Conservation (phyloP, 306 rosid genomes). For the Potentilla sterilis region DNA sequence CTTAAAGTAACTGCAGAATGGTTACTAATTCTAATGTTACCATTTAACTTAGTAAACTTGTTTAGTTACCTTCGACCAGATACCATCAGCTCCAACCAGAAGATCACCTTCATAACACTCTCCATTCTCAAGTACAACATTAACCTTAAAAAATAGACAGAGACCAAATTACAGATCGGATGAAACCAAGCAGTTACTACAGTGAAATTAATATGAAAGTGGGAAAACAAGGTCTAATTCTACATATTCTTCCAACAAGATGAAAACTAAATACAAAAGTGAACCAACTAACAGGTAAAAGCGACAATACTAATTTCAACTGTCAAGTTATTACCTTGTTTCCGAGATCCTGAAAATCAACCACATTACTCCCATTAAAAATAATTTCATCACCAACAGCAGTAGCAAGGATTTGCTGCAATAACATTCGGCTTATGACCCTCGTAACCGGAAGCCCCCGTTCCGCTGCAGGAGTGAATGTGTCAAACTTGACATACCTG, state of each 20-base stretch:
- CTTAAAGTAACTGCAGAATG: too few relatives aligned
- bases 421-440: slow-evolving; percentile 81
- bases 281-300: slow-evolving; percentile 14
- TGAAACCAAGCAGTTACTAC: not conserved
- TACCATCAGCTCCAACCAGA: slow-evolving; percentile 97
- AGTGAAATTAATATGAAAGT: not conserved
- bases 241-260: slow-evolving; percentile 1
- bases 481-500: slow-evolving; percentile 99
- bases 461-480: slow-evolving; percentile 96
- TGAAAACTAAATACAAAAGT: slow-evolving; percentile 18
- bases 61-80: slow-evolving; percentile 80
- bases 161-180: slow-evolving; percentile 13
- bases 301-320: not conserved
- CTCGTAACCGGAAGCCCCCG: slow-evolving; percentile 96
- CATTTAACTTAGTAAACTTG: not conserved
- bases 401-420: slow-evolving; percentile 86
- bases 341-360: slow-evolving; percentile 70
- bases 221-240: not conserved
- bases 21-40: not conserved
- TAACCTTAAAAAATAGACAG: slow-evolving; percentile 50
- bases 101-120: slow-evolving; percentile 81
- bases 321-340: slow-evolving; percentile 53
- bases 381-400: slow-evolving; percentile 77
- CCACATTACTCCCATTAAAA: slow-evolving; percentile 71
- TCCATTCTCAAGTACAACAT: slow-evolving; percentile 75